A percentile compares a stretch with the other conserved stretches of the same genome.
Conservation (phyloP, 1,284 basidiomycete species). For the Tylopilus orsonianus region DNA sequence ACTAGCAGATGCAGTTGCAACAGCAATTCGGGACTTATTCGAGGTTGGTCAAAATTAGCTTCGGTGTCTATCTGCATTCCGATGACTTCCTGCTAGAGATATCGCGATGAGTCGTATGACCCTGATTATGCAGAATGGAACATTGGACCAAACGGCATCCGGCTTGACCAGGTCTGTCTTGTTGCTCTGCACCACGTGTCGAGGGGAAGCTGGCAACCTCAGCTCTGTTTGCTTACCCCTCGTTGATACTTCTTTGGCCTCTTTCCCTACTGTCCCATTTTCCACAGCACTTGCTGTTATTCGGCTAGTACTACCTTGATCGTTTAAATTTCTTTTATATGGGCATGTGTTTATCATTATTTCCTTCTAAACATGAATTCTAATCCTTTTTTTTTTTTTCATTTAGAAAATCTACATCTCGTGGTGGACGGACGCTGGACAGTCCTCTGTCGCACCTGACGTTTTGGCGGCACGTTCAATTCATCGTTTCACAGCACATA, state of each 20-base stretch:
- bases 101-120: constrained; percentile 16
- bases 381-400: too few relatives aligned
- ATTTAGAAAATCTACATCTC: constrained; percentile 1
- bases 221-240: constrained; percentile 26
- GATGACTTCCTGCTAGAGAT: constrained; percentile 15
- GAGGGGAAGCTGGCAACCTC: constrained; percentile 34
- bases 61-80: not conserved
- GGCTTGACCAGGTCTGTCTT: constrained; percentile 26
- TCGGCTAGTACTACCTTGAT: not conserved
- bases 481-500: constrained; percentile 6
- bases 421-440: not conserved
- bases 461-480: constrained; percentile 1
- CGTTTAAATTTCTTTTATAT: not conserved
- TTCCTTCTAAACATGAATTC: too few relatives aligned
- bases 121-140: constrained; percentile 21
- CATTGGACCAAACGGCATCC: constrained; percentile 26
- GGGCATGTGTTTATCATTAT: not conserved
- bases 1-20: constrained; percentile 41
- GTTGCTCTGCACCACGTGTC: constrained; percentile 29
- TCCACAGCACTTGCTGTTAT: not conserved
- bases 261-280: not conserved
- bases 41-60: constrained; percentile 22
- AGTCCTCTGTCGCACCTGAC: not conserved
- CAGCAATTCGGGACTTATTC: constrained; percentile 40
- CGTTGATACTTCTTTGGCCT: constrained; percentile 7